Percentiles rank a stretch among this genome's conserved stretches.
Conservation (phyloP, 352 stramenopile species). For the Globisporangium barbulae region DNA sequence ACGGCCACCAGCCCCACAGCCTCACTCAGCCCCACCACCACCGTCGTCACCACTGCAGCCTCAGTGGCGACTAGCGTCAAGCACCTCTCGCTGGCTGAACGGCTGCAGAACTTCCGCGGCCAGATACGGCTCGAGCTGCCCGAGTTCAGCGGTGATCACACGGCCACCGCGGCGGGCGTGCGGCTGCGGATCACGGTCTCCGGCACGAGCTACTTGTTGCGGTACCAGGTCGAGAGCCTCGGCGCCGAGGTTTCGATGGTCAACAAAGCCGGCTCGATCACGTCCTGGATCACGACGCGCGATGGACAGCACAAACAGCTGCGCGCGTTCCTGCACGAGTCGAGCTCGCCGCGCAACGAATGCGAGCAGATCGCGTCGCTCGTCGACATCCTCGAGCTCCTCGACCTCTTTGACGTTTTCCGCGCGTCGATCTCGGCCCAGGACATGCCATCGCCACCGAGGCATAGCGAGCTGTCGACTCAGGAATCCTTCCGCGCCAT, state of each 20-base stretch:
- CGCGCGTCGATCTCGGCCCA: conserved; percentile 19
- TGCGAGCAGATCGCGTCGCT: conserved; percentile 33
- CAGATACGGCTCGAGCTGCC: conserved; percentile 40
- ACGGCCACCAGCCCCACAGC: background rate
- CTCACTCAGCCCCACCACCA: background rate
- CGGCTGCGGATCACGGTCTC: conserved; percentile 32
- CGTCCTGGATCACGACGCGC: conserved; percentile 43
- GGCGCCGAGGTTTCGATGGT: conserved; percentile 42
- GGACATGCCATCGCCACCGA: conserved; percentile 8
- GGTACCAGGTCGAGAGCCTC: conserved; percentile 37
- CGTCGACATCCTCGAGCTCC: conserved; percentile 37
- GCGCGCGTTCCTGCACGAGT: conserved; percentile 24
- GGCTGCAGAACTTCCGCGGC: conserved; percentile 45
- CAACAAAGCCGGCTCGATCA: conserved; percentile 33
- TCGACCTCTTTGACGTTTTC: conserved; percentile 49
- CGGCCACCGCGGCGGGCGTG: conserved; percentile 11
- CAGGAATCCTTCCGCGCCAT: conserved; percentile 17
- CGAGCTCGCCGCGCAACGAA: conserved; percentile 5
- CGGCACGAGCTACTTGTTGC: conserved; percentile 33
- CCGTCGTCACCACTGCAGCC: background rate
- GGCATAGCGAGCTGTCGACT: background rate
- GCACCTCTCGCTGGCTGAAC: conserved; percentile 29
- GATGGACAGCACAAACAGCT: conserved; percentile 39
- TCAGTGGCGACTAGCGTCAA: conserved; percentile 3
- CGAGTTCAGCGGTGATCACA: background rate